Conservation (phyloP, 306 rosid genomes). For the Mucuna pruriens region DNA sequence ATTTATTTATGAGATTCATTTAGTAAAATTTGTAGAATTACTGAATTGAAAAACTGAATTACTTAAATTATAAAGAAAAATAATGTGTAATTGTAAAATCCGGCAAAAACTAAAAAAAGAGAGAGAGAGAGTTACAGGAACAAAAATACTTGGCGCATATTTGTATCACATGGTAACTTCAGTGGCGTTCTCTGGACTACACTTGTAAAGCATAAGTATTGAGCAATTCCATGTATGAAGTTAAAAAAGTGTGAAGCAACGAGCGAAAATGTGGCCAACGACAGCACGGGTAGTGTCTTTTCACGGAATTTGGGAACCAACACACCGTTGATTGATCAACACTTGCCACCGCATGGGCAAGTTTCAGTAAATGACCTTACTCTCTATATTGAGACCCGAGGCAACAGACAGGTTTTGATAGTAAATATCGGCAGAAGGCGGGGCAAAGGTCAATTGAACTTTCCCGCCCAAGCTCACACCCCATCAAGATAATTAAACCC, state of each 20-base stretch:
- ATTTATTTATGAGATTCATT: no score
- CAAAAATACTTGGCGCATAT: no score
- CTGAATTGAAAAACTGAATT: no score
- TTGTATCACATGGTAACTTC: no score
- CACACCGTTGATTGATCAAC: neutral
- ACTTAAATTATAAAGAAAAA: no score
- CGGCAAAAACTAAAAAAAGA: no score
- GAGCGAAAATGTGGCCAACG: neutral
- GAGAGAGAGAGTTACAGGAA: no score
- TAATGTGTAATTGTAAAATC: no score
- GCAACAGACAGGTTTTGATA: neutral
- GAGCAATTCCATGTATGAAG: no score
- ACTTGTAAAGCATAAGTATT: no score
- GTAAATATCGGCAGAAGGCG: conserved; percentile 39
- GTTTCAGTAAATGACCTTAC: neutral
- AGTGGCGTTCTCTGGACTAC: no score
- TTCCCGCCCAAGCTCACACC: conserved; percentile 67
- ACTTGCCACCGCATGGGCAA: neutral
- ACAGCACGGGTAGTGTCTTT: neutral
- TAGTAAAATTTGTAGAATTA: no score
- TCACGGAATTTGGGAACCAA: neutral
- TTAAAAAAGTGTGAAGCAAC: neutral
- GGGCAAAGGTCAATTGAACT: conserved; percentile 27
- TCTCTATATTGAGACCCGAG: neutral
- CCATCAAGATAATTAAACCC: neutral